Evolutionary conservation across 2,329 filamentous ascomycete species (phyloP), one percentile per base, ranked within the genome.

Genomic region (Neofusicoccum cordaticola): DNA sequence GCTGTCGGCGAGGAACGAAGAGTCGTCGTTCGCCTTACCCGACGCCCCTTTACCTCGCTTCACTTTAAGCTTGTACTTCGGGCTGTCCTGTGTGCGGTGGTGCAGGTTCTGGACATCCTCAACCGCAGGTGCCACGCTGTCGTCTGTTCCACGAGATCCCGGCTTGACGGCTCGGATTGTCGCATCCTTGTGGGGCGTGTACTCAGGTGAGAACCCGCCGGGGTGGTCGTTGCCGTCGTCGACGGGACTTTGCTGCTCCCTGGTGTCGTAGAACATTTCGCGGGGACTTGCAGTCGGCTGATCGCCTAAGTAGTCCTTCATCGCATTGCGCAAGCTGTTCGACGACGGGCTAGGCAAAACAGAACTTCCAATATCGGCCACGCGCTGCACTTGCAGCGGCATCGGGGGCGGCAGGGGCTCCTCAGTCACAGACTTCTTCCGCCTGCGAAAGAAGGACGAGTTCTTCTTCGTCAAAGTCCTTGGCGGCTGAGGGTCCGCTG

Each of bases 361-460:
- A 51, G 76, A 42, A 52, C 58, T 68, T 37, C 72, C 42, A 62
- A 70, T 63, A 68, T 75, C 63, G 67, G 70, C 68, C 65, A 68
- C 50, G 74, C 71, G 71, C 48, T 75, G 77, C 41, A 81, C 71
- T 42, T 79, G 77, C 34, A 80, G 69, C 48, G 82, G 77, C 68
- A 76, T 85, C 35, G 88, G 77, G 8, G 89, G 87, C 39, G 90
- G 87, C 44, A 84, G 84, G 22, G 86, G 83, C 50, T 77, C 74
- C 67, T 96, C 93, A 13, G 87, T 86, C 39, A 92, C 79, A 4
- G 93, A 97, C 84, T 94, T 96, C 85, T 98, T 98, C 68, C 93
- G 86, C 66, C 95, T 86, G 67, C 95, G 86, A 80, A 98, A 98
- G 80, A 99, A 98, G 0, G 92, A 94, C 0, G 94, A 96, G 3